Evolutionary conservation across 2,329 filamentous ascomycete genomes (phyloP), one percentile per base, ranked within the genome.

Genomic region (Ophiostoma ulmi): DNA sequence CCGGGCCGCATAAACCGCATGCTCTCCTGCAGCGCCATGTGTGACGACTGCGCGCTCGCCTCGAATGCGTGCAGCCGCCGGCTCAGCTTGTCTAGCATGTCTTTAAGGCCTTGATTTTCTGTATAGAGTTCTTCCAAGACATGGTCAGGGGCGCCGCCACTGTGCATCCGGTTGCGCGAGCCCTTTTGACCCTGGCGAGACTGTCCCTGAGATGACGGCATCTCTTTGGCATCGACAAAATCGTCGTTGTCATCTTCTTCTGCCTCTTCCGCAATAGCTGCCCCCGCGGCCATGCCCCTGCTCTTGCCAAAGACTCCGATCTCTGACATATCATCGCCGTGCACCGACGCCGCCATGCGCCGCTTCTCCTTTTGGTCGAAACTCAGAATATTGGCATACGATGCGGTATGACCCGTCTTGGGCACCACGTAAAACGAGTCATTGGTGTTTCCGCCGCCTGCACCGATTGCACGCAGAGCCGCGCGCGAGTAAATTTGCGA

Each of bases 391-490:
- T 91, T 93, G 64, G 95, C 94, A 77, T 98, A 99, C 0, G 93
- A 95, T 72, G 94, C 90, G 2, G 93, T 97, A 74, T 94, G 93
- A 5, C 95, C 94, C 22, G 91, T 93, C 0, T 92, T 91, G 4
- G 94, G 95, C 0, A 99, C 95, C 1, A 98, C 91, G 78, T 97
- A 98, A 81, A 99, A 99, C 10, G 91, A 95, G 75, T 91, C 91
- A 72, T 85, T 87, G 38, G 65, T 22, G 22, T 67, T 67, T 20
- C 86, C 82, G 58, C 69, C 67, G 36, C 63, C 36, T 70, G 91
- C 89, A 26, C 88, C 85, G 61, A 97, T 85, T 0, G 94, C 92
- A 69, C 90, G 87, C 70, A 98, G 85, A 3, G 94, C 92, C 14
- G 94, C 93, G 74, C 88, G 89, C 58, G 93, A 97, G 78, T 96